Percentiles rank a stretch among this genome's conserved stretches.
phyloP scores from a whole-genome alignment of 306 rosid species.

The Trichosanthes truncata region DNA sequence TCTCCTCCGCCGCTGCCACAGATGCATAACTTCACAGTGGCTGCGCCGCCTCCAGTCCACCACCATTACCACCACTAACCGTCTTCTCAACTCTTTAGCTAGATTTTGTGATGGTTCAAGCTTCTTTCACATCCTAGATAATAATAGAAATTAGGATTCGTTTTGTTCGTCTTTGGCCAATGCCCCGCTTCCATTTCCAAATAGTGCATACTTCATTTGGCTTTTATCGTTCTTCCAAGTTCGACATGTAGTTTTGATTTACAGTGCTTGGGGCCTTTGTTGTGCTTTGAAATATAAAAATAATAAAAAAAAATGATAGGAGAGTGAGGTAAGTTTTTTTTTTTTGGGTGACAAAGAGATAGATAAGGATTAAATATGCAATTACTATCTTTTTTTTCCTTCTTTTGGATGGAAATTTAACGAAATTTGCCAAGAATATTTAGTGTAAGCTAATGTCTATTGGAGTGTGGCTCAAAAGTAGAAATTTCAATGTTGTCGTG shows the following conservation, averaged over 20 bases:
- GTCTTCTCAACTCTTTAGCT: not conserved
- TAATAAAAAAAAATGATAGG: not conserved
- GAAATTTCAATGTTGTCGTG: too few relatives aligned
- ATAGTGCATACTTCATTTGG: not conserved
- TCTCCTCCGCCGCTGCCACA: conserved; percentile 18
- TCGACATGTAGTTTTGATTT: not conserved
- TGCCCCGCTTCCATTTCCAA: not conserved
- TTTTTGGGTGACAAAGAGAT: not conserved
- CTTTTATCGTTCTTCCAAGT: not conserved
- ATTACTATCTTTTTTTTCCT: not conserved
- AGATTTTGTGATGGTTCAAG: not conserved
- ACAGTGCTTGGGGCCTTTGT: not conserved
- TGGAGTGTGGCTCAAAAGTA: too few relatives aligned
- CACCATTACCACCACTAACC: conserved; percentile 24
- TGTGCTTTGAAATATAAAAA: not conserved
- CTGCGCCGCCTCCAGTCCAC: conserved; percentile 52
- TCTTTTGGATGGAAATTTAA: not conserved
- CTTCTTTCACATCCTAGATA: not conserved
- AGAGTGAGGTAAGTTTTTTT: not conserved
- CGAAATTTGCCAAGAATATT: not conserved
- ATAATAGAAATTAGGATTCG: not conserved
- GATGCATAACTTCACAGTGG: conserved; percentile 27
- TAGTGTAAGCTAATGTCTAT: not conserved
- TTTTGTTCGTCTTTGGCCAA: not conserved
- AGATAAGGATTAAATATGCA: not conserved